Percentiles rank a stretch among this genome's conserved stretches.
phyloP scores from a whole-genome alignment of 345 rosid genomes.

The Lepidium africanum region DNA sequence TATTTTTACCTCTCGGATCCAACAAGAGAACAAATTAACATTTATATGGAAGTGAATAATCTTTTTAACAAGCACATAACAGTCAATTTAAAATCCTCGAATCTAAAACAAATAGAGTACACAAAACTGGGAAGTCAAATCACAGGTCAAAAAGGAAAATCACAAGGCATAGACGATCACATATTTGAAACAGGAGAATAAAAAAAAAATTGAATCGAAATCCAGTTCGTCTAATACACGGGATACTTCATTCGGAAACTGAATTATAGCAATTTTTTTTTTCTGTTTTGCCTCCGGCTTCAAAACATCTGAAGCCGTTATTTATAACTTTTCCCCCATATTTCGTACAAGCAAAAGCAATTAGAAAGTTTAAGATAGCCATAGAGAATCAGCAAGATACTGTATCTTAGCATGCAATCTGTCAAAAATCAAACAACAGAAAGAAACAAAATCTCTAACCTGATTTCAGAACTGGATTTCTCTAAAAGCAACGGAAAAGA shows the following conservation, averaged over 20 bases:
- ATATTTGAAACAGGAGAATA: background rate
- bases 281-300: background rate
- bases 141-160: background rate
- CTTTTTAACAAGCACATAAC: background rate
- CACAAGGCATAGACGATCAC: background rate
- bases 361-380: background rate
- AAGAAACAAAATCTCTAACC: conserved; percentile 5
- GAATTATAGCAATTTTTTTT: background rate
- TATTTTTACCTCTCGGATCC: background rate
- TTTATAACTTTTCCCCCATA: background rate
- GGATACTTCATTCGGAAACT: background rate
- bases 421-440: background rate
- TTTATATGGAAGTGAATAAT: background rate
- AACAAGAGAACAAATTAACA: background rate
- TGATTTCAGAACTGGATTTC: background rate
- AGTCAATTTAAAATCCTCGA: background rate
- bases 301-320: background rate
- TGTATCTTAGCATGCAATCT: background rate
- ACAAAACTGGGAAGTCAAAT: background rate
- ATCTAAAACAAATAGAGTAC: background rate
- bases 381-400: background rate
- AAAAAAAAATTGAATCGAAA: background rate
- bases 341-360: background rate
- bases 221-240: background rate
- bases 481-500: background rate